A percentile compares a stretch with the other conserved stretches of the same genome.
Evolutionary conservation across 2,329 filamentous ascomycete genomes (phyloP).

Genomic region (Ophiostoma piceae): DNA sequence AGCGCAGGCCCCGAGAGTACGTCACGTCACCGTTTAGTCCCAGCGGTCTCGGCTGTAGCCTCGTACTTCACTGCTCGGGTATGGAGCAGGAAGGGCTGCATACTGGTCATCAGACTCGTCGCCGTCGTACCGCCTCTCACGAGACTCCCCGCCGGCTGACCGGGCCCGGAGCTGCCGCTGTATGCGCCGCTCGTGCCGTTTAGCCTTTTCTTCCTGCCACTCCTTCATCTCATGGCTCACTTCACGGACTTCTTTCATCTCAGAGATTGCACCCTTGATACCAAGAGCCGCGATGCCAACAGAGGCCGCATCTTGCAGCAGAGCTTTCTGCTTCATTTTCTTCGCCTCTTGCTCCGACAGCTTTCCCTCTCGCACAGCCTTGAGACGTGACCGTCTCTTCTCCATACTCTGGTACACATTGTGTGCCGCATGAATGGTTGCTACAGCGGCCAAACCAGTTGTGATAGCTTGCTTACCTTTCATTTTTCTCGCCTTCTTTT

Average conservation of each 20-base stretch:
- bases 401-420: slow-evolving; percentile 56
- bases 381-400: slow-evolving; percentile 49
- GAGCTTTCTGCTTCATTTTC: slow-evolving; percentile 53
- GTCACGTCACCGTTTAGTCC: slow-evolving; percentile 28
- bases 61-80: background rate
- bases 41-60: background rate
- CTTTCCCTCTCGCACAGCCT: slow-evolving; percentile 50
- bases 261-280: slow-evolving; percentile 52
- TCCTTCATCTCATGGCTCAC: slow-evolving; percentile 44
- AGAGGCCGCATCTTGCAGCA: slow-evolving; percentile 55
- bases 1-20: background rate
- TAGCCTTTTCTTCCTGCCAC: slow-evolving; percentile 46
- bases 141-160: slow-evolving; percentile 29
- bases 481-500: slow-evolving; percentile 51
- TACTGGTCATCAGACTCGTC: background rate
- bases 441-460: slow-evolving; percentile 52
- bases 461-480: slow-evolving; percentile 58
- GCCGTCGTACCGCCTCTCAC: slow-evolving; percentile 31
- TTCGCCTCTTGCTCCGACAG: slow-evolving; percentile 48
- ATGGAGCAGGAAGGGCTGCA: background rate
- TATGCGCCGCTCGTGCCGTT: slow-evolving; percentile 46
- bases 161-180: slow-evolving; percentile 32
- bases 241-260: slow-evolving; percentile 53
- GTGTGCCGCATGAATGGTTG: slow-evolving; percentile 56
- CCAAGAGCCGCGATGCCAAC: slow-evolving; percentile 54